Evolutionary conservation across 805 yeast species (phyloP).

Genomic region (Nakazawaea ernobii): DNA sequence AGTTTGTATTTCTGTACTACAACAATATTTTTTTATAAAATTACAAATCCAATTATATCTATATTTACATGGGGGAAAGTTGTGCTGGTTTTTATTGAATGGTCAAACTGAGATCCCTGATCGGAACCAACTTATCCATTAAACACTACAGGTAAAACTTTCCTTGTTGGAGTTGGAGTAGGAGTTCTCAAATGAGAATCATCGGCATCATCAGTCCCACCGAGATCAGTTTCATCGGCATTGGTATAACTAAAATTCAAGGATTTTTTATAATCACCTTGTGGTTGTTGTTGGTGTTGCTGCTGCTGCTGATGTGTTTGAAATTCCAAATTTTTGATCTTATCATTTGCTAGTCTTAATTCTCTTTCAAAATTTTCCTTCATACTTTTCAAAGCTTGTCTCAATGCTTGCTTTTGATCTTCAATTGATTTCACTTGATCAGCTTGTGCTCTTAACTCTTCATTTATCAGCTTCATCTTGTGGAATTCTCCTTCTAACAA

Average conservation of each 20-base stretch:
- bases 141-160: conserved; percentile 15
- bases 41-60: too few relatives aligned
- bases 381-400: conserved; percentile 24
- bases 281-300: too few relatives aligned
- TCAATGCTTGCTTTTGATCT: conserved; percentile 24
- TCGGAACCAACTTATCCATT: conserved; percentile 7
- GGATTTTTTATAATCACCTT: conserved; percentile 1
- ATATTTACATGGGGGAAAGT: not conserved
- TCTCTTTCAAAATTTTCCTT: conserved; percentile 22
- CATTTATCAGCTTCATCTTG: conserved; percentile 24
- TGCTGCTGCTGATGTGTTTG: conserved; percentile 14
- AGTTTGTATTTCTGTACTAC: too few relatives aligned
- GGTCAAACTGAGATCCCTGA: not conserved
- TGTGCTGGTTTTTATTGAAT: too few relatives aligned
- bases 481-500: conserved; percentile 22
- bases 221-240: too few relatives aligned
- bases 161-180: conserved; percentile 11
- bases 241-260: not conserved
- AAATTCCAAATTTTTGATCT: conserved; percentile 19
- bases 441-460: conserved; percentile 19
- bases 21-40: too few relatives aligned
- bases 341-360: conserved; percentile 19
- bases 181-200: conserved; percentile 4
- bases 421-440: conserved; percentile 18
- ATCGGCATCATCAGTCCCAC: not conserved